These are phyloP conservation scores for Osmanthus fragrans DNA, from an alignment of 257 asterid genomes.

Conservation along the genomic window DNA sequence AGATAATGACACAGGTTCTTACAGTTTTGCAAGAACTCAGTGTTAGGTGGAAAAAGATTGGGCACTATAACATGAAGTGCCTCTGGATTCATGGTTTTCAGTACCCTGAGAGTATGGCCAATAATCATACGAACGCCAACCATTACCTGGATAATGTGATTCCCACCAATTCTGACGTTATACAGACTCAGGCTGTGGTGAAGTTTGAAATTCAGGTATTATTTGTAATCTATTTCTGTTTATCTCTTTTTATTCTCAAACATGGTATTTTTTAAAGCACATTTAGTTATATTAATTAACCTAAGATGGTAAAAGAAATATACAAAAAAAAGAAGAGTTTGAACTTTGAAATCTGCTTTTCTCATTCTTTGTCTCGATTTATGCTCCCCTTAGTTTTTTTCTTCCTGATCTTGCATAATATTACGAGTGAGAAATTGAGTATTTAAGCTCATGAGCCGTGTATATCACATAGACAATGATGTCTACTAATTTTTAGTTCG, in stretches of 20 bases:
- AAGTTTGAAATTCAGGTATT: conserved; percentile 96
- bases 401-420: not conserved
- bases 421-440: not conserved
- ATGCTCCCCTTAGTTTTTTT: not conserved
- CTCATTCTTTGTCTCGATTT: not conserved
- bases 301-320: not conserved
- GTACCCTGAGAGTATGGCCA: conserved; percentile 27
- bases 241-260: not conserved
- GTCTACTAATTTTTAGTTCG: not conserved
- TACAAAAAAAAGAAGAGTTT: not conserved
- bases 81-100: conserved; percentile 46
- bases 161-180: conserved; percentile 25
- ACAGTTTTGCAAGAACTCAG: conserved; percentile 69
- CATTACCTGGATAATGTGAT: conserved; percentile 43
- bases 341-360: not conserved
- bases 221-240: conserved; percentile 2
- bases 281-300: not conserved
- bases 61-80: conserved; percentile 89
- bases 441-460: not conserved
- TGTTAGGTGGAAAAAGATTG: conserved; percentile 91
- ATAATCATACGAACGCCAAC: conserved; percentile 41
- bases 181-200: conserved; percentile 51
- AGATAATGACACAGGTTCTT: conserved; percentile 87
- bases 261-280: not conserved
- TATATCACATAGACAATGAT: not conserved